Evolutionary conservation across 2,329 filamentous ascomycete species (phyloP), one percentile per base, ranked within the genome.

Genomic region (Graphilbum ipis-grandicollis): DNA sequence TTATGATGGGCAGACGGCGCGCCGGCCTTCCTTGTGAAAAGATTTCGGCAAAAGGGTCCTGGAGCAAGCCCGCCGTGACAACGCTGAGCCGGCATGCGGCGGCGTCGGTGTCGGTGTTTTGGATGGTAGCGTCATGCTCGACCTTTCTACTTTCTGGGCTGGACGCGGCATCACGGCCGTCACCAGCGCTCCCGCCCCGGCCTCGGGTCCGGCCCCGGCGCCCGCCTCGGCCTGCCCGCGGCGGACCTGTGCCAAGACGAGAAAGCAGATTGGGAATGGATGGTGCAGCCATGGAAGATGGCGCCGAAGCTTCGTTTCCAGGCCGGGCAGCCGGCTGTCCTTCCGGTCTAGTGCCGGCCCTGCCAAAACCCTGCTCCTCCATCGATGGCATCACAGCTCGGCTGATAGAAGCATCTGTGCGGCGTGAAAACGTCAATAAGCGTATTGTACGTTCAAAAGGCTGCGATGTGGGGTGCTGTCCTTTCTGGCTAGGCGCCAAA

Each of bases 81-180:
- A 88, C 88, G 53, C 86, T 96, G 56, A 93, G 62, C 26, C 90
- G 73, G 22, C 85, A 93, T 31, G 84, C 74, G 41, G 83, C 83
- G 19, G 90, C 90, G 60, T 98, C 90, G 42, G 77, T 76, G 56
- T 98, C 90, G 3, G 90, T 98, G 44, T 76, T 75, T 55, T 93
- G 88, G 39, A 98, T 77, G 30, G 79, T 70, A 41, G 67, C 63
- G 56, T 96, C 86, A 46, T 77, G 75, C 33, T 58, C 57, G 36
- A 44, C 46, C 44, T 47, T 41, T n/a, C 50, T 48, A 12, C 53
- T 48, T 37, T 50, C 54, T 43, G 52, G 55, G 33, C 59, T 61
- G 37, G 47, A 36, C 17, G 36, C 35, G 19, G 37, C 32, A 14
- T 31, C 26, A 14, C 15, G 33, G 31, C 31, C 34, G 30, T 26